Conservation (phyloP, 1,284 basidiomycete genomes). For the Meripilus lineatus region DNA sequence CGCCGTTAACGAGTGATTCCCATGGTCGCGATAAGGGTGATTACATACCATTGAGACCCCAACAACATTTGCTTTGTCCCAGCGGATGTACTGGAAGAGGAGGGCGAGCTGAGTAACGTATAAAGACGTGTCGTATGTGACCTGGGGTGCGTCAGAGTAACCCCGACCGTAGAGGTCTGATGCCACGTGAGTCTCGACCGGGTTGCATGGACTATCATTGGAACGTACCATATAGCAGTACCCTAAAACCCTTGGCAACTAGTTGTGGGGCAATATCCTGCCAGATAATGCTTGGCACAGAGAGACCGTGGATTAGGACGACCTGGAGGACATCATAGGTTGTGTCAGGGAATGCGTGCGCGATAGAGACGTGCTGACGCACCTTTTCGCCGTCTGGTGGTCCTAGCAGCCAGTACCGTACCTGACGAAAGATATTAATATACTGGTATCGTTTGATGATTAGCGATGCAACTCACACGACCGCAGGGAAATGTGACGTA, state of each 20-base stretch:
- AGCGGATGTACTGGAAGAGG: conserved; percentile 70
- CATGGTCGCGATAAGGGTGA: neutral
- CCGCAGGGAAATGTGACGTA: conserved; percentile 63
- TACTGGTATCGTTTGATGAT: conserved; percentile 7
- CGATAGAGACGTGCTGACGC: conserved; percentile 12
- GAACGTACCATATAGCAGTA: conserved; percentile 63
- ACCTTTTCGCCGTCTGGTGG: conserved; percentile 67
- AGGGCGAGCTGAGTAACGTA: conserved; percentile 76
- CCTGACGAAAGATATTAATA: conserved; percentile 34
- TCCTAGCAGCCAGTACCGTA: conserved; percentile 71
- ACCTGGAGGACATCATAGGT: conserved; percentile 36
- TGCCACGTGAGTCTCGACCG: neutral
- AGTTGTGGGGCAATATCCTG: conserved; percentile 63
- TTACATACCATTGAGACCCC: conserved; percentile 70
- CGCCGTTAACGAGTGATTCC: neutral
- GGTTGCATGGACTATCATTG: neutral
- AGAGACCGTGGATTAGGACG: conserved; percentile 74
- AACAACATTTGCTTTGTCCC: conserved; percentile 58
- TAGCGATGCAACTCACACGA: conserved; percentile 40
- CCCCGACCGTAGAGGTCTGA: conserved; percentile 76
- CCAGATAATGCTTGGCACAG: conserved; percentile 71
- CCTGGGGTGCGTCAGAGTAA: conserved; percentile 71
- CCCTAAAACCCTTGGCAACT: conserved; percentile 59
- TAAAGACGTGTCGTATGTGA: conserved; percentile 55
- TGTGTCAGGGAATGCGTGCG: neutral